Evolutionary conservation across 2,329 filamentous ascomycete species (phyloP).

Genomic region (Scedosporium apiospermum): DNA sequence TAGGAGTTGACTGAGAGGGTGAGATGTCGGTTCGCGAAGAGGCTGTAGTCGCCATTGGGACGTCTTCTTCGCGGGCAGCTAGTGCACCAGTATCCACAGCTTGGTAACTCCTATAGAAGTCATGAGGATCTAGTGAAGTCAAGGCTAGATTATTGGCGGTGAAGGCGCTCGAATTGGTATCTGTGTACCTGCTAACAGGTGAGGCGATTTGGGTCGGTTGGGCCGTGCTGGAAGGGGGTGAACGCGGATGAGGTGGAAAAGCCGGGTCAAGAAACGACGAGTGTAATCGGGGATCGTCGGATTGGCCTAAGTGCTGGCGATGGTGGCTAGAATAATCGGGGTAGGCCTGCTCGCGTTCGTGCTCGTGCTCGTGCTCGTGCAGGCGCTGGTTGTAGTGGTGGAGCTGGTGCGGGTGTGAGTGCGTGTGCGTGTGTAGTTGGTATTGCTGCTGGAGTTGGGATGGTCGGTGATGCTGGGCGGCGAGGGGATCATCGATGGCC

Average conservation of each 20-base stretch:
- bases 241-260: neutral
- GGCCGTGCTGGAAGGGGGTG: neutral
- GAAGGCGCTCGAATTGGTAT: conserved; percentile 15
- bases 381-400: conserved; percentile 11
- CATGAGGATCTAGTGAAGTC: conserved; percentile 39
- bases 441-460: conserved; percentile 16
- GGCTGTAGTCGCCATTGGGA: conserved; percentile 21
- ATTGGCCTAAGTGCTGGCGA: conserved; percentile 14
- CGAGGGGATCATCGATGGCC: conserved; percentile 13
- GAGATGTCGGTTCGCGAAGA: conserved; percentile 32
- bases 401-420: conserved; percentile 9
- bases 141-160: conserved; percentile 24
- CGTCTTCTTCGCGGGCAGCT: conserved; percentile 16
- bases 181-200: conserved; percentile 7
- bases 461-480: conserved; percentile 14
- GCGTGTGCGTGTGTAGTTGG: conserved; percentile 16
- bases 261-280: conserved; percentile 7
- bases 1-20: conserved; percentile 39
- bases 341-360: conserved; percentile 14
- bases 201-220: neutral
- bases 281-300: conserved; percentile 13
- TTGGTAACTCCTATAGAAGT: conserved; percentile 44
- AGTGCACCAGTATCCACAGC: conserved; percentile 24
- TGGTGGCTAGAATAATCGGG: conserved; percentile 10
- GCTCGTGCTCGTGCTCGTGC: conserved; percentile 15